Percentiles rank a stretch among this genome's conserved stretches.
phyloP scores from a whole-genome alignment of 2,329 filamentous ascomycete genomes.

The Berkeleyomyces basicola region DNA sequence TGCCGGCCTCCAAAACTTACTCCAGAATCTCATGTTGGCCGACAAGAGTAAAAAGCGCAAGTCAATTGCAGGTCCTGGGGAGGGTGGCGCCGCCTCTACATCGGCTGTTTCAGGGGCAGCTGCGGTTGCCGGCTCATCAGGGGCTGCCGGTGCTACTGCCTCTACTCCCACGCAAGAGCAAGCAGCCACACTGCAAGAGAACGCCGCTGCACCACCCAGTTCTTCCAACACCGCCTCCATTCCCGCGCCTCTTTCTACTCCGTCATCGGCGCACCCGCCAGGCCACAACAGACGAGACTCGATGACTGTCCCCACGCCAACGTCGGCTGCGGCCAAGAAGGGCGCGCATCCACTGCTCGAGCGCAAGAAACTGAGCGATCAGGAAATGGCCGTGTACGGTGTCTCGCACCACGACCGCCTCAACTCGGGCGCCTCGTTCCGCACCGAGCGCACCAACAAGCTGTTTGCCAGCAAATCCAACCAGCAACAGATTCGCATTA shows the following conservation, averaged over 20 bases:
- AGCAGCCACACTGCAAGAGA: background rate
- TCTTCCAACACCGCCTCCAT: conserved; percentile 19
- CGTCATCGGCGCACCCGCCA: background rate
- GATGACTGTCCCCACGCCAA: conserved; percentile 23
- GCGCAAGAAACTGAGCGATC: conserved; percentile 53
- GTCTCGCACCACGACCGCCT: conserved; percentile 75
- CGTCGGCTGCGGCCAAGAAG: conserved; percentile 18
- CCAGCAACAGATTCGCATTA: conserved; percentile 60
- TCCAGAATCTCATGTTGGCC: conserved; percentile 64
- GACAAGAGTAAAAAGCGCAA: conserved; percentile 86
- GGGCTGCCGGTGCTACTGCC: background rate
- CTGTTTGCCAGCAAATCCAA: conserved; percentile 61
- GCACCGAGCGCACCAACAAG: conserved; percentile 67
- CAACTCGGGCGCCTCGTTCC: conserved; percentile 74
- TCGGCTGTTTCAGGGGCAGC: conserved; percentile 19
- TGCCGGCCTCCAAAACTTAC: conserved; percentile 58
- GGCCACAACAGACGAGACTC: conserved; percentile 28
- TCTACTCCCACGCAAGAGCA: background rate
- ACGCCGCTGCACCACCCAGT: background rate
- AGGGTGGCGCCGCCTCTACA: conserved; percentile 35
- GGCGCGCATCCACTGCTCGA: conserved; percentile 27
- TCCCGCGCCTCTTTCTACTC: background rate
- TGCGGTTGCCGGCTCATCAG: background rate
- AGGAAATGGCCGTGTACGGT: conserved; percentile 67
- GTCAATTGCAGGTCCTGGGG: conserved; percentile 46